Evolutionary conservation across 2,329 filamentous ascomycete genomes (phyloP).

Genomic region (Pyrenochaeta sp.): DNA sequence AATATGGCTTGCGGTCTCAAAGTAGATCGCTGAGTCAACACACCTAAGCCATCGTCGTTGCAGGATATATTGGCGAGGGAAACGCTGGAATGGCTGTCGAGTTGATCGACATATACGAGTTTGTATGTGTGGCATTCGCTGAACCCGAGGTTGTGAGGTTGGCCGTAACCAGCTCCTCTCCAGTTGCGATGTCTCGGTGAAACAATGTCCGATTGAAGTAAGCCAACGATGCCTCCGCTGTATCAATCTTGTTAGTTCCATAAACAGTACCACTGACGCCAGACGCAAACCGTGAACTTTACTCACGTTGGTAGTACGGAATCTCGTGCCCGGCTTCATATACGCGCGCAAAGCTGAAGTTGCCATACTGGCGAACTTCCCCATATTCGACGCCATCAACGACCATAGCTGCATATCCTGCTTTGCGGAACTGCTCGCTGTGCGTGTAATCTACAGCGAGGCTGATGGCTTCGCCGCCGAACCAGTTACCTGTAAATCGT

Average conservation of each 20-base stretch:
- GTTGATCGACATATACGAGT: slow-evolving; percentile 45
- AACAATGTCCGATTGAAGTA: slow-evolving; percentile 49
- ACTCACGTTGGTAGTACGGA: slow-evolving; percentile 51
- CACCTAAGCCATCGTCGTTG: slow-evolving; percentile 12
- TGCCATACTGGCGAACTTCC: slow-evolving; percentile 49
- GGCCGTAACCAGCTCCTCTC: slow-evolving; percentile 41
- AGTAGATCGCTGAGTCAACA: no score
- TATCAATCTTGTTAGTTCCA: slow-evolving; percentile 1
- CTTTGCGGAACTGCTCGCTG: slow-evolving; percentile 30
- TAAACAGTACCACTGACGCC: background rate
- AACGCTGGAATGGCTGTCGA: slow-evolving; percentile 11
- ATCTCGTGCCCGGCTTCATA: slow-evolving; percentile 52
- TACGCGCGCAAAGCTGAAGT: slow-evolving; percentile 50
- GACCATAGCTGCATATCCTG: slow-evolving; percentile 41
- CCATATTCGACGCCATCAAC: slow-evolving; percentile 51
- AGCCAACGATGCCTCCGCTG: slow-evolving; percentile 41
- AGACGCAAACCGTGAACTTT: background rate
- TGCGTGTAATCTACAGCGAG: slow-evolving; percentile 48
- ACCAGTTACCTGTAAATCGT: slow-evolving; percentile 43
- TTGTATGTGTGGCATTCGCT: slow-evolving; percentile 51
- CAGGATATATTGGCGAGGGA: slow-evolving; percentile 23
- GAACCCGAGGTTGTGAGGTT: slow-evolving; percentile 41
- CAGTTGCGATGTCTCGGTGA: slow-evolving; percentile 47
- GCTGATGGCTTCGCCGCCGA: slow-evolving; percentile 47
- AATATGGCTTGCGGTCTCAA: no score